Conservation (phyloP, 2,329 filamentous ascomycete genomes). For the Trichoderma polysporum region DNA sequence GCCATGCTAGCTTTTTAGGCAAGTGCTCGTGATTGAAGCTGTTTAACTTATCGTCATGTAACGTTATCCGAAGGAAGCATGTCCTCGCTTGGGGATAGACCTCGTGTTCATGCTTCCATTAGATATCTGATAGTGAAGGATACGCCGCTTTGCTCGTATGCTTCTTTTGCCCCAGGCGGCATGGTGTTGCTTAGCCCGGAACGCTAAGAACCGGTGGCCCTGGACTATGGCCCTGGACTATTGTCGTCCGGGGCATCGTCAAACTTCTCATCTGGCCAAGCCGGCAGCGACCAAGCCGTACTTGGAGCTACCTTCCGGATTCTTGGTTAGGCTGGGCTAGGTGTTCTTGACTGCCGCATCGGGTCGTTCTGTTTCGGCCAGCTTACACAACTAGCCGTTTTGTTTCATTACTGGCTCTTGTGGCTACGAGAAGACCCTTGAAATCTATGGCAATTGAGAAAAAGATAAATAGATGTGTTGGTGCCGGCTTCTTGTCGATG, state of each 20-base stretch:
- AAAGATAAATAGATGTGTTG: conserved; percentile 13
- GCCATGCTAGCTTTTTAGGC: neutral
- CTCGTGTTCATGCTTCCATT: neutral
- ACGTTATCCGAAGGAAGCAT: neutral
- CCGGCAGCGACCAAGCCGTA: neutral
- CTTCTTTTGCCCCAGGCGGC: conserved; percentile 6
- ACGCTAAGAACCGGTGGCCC: neutral
- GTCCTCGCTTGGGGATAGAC: neutral
- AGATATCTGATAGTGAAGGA: neutral
- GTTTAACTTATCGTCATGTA: neutral
- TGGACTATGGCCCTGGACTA: neutral
- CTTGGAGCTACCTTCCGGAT: conserved; percentile 18
- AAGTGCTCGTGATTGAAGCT: neutral
- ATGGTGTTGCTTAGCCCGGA: neutral
- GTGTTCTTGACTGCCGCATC: neutral
- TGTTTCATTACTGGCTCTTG: conserved; percentile 4
- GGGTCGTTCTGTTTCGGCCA: neutral
- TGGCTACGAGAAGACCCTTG: neutral
- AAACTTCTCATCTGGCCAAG: neutral
- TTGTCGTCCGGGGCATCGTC: neutral
- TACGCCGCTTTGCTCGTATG: neutral
- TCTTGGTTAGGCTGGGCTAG: neutral
- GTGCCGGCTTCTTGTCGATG: neutral
- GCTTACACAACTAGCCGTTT: conserved; percentile 2
- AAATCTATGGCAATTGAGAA: neutral